phyloP scores from a whole-genome alignment of 176 grass and related monocot genomes.

The Chloris gayana region DNA sequence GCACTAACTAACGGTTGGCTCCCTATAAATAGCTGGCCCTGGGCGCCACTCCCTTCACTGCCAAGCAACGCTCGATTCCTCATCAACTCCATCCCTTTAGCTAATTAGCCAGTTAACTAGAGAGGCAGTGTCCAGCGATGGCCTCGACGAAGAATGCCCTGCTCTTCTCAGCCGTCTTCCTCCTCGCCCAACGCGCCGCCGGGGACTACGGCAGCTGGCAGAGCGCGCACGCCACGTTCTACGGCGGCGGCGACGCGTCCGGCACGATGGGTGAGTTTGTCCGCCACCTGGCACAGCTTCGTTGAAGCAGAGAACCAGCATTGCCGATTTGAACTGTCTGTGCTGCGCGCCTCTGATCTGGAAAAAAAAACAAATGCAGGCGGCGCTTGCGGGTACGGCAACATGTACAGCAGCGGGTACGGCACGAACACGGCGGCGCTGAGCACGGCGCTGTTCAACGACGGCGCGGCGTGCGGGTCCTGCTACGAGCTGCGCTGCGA shows the following conservation, averaged over 20 bases:
- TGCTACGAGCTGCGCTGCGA: slow-evolving; percentile 75
- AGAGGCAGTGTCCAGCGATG: slow-evolving; percentile 34
- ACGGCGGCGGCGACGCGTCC: slow-evolving; percentile 78
- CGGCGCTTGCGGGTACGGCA: slow-evolving; percentile 91
- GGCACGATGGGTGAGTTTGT: slow-evolving; percentile 71
- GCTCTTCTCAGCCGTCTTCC: slow-evolving; percentile 38
- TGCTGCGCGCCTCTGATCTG: no score
- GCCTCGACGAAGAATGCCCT: slow-evolving; percentile 35
- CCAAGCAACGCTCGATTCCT: slow-evolving; percentile 53
- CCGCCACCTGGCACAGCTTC: no score
- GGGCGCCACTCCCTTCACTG: slow-evolving; percentile 58
- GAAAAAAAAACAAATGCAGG: slow-evolving; percentile 47
- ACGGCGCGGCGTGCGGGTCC: slow-evolving; percentile 60
- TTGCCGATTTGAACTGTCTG: no score
- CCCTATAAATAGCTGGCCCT: slow-evolving; percentile 58
- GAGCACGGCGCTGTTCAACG: slow-evolving; percentile 92
- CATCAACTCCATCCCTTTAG: neutral
- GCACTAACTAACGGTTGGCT: slow-evolving; percentile 7
- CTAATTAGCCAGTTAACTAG: neutral
- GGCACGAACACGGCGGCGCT: slow-evolving; percentile 92
- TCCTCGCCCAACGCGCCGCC: slow-evolving; percentile 32
- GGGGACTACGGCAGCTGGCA: slow-evolving; percentile 66
- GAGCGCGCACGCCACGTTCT: slow-evolving; percentile 87
- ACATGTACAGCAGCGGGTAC: slow-evolving; percentile 89
- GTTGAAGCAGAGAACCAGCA: no score